phyloP scores from a whole-genome alignment of 2,329 filamentous ascomycete genomes.

The Aspergillus neotritici region DNA sequence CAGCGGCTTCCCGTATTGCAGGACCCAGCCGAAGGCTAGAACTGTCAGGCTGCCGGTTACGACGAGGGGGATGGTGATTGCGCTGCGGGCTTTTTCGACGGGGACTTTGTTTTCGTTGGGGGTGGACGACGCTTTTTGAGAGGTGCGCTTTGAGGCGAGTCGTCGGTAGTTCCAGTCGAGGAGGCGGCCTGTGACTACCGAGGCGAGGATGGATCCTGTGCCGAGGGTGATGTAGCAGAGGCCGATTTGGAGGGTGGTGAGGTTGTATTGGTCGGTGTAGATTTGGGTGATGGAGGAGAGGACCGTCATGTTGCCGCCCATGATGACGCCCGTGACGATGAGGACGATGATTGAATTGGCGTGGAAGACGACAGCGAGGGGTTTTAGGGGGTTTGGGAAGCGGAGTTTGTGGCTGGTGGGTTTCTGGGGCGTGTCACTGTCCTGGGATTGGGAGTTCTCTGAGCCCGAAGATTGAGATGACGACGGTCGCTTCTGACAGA shows the following conservation, averaged over 20 bases:
- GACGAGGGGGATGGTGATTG: constrained; percentile 31
- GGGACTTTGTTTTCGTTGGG: constrained; percentile 49
- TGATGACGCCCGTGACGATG: constrained; percentile 38
- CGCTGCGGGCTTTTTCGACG: constrained; percentile 39
- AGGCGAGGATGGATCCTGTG: constrained; percentile 14
- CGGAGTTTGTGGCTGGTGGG: constrained; percentile 17
- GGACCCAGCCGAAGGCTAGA: constrained; percentile 34
- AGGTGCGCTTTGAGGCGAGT: constrained; percentile 44
- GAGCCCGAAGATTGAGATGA: constrained; percentile 11
- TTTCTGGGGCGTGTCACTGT: constrained; percentile 6
- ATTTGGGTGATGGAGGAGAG: constrained; percentile 44
- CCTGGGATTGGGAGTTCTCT: constrained; percentile 1
- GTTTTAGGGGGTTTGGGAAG: constrained; percentile 36
- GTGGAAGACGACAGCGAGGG: constrained; percentile 32
- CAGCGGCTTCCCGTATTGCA: constrained; percentile 26
- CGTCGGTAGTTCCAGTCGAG: constrained; percentile 70
- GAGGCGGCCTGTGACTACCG: constrained; percentile 46
- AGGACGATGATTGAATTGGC: constrained; percentile 35
- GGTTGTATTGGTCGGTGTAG: constrained; percentile 43
- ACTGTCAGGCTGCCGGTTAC: constrained; percentile 22
- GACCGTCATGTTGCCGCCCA: constrained; percentile 46
- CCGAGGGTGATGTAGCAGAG: constrained; percentile 32
- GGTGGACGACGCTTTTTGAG: constrained; percentile 56
- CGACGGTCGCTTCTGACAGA: constrained; percentile 5
- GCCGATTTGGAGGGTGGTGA: constrained; percentile 45